These are phyloP conservation scores for Erodium trifolium DNA, from an alignment of 441 rosid genomes.

Conservation along the genomic window DNA sequence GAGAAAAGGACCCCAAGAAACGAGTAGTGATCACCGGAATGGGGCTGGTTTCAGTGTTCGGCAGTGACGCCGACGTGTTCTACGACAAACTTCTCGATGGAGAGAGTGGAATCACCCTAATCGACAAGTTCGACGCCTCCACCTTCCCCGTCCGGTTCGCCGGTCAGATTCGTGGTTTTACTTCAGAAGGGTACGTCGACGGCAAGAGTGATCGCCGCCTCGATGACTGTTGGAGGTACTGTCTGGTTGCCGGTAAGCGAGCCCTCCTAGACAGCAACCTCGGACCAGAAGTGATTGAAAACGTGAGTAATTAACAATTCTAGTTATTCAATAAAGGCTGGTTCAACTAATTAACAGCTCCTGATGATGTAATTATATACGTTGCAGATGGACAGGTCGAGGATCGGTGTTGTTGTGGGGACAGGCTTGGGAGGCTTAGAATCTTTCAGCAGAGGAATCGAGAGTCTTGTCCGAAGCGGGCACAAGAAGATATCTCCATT, in stretches of 20 bases:
- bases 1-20: conserved; percentile 45
- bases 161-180: conserved; percentile 48
- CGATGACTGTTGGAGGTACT: conserved; percentile 59
- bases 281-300: conserved; percentile 37
- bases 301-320: conserved; percentile 29
- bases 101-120: conserved; percentile 46
- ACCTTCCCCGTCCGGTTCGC: conserved; percentile 42
- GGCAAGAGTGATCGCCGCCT: conserved; percentile 57
- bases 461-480: too few species aligned
- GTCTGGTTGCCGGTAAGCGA: conserved; percentile 46
- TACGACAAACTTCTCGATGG: conserved; percentile 50
- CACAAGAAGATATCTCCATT: conserved; percentile 45
- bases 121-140: conserved; percentile 54
- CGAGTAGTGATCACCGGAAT: conserved; percentile 54
- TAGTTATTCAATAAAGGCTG: too few species aligned
- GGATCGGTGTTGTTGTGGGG: conserved; percentile 52
- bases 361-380: too few species aligned
- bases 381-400: conserved; percentile 43
- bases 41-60: conserved; percentile 58
- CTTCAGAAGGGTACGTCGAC: conserved; percentile 48
- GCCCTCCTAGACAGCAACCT: conserved; percentile 49
- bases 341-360: too few species aligned
- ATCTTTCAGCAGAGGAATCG: conserved; percentile 16
- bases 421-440: conserved; percentile 58
- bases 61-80: conserved; percentile 33